A percentile compares a stretch with the other conserved stretches of the same genome.
Evolutionary conservation across 805 yeast genomes (phyloP).

Genomic region (Barnettozyma botsteinii): DNA sequence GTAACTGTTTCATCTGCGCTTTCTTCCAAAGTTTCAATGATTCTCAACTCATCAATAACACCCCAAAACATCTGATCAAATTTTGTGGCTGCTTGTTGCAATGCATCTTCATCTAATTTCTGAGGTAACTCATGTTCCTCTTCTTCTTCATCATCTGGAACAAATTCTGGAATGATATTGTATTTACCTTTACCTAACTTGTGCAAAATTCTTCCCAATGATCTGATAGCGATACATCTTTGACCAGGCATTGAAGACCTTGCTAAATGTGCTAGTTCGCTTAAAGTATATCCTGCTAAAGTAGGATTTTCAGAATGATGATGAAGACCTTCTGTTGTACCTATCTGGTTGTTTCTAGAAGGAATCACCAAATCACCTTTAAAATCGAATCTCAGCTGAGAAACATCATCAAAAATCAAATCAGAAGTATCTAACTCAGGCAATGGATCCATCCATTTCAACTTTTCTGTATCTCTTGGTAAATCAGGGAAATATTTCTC

Average conservation of each 20-base stretch:
- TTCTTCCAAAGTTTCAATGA: slow-evolving; percentile 60
- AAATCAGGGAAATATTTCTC: slow-evolving; percentile 85
- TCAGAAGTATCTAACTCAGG: slow-evolving; percentile 33
- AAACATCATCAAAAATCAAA: slow-evolving; percentile 38
- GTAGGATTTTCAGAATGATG: slow-evolving; percentile 89
- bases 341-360: slow-evolving; percentile 38
- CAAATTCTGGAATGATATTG: slow-evolving; percentile 43
- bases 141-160: slow-evolving; percentile 25
- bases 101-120: slow-evolving; percentile 29
- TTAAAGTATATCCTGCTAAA: slow-evolving; percentile 86
- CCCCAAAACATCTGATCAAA: slow-evolving; percentile 58
- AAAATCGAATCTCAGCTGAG: slow-evolving; percentile 84
- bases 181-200: slow-evolving; percentile 64
- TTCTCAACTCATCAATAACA: slow-evolving; percentile 52
- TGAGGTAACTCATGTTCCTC: slow-evolving; percentile 20
- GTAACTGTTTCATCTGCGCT: slow-evolving; percentile 63
- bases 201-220: slow-evolving; percentile 80
- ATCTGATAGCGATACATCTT: slow-evolving; percentile 78
- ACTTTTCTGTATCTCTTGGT: slow-evolving; percentile 71
- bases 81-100: slow-evolving; percentile 27
- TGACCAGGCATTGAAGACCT: slow-evolving; percentile 81
- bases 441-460: slow-evolving; percentile 89
- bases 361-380: slow-evolving; percentile 70
- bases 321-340: slow-evolving; percentile 67
- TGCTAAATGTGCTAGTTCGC: slow-evolving; percentile 73